A percentile compares a stretch with the other conserved stretches of the same genome.
Conservation (phyloP, 257 asterid genomes). For the Datura wrightii region DNA sequence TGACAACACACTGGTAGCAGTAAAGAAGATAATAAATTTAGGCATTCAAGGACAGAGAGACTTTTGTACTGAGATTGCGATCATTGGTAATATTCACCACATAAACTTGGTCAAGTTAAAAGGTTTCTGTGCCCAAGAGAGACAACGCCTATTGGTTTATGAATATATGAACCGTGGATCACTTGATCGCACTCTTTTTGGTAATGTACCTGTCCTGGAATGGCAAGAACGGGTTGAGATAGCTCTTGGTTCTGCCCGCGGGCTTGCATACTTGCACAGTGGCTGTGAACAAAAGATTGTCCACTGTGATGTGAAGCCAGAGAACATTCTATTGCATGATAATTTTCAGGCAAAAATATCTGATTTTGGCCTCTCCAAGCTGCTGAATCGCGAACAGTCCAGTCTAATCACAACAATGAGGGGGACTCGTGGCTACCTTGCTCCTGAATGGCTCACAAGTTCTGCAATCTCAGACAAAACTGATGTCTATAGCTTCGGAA, state of each 20-base stretch:
- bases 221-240: constrained; percentile 76
- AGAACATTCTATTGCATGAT: constrained; percentile 71
- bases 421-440: constrained; percentile 84
- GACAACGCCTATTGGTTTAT: constrained; percentile 64
- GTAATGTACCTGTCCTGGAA: constrained; percentile 61
- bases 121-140: constrained; percentile 69
- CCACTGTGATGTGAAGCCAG: constrained; percentile 84
- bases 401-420: constrained; percentile 75
- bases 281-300: constrained; percentile 76
- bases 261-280: constrained; percentile 72
- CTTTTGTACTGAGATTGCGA: constrained; percentile 71
- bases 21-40: constrained; percentile 58
- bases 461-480: constrained; percentile 77
- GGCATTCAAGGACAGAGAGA: constrained; percentile 69
- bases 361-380: constrained; percentile 85
- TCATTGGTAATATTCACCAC: constrained; percentile 75
- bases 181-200: constrained; percentile 70
- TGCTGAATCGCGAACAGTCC: constrained; percentile 62
- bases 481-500: constrained; percentile 81
- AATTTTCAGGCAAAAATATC: constrained; percentile 69
- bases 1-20: constrained; percentile 68
- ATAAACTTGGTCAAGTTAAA: constrained; percentile 71
- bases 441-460: constrained; percentile 86
- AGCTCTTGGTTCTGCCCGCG: constrained; percentile 74
- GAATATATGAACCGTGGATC: constrained; percentile 86